A percentile compares a stretch with the other conserved stretches of the same genome.
Evolutionary conservation across 495 filamentous ascomycete genomes (phyloP).

Genomic region (Oidiodendron maius): DNA sequence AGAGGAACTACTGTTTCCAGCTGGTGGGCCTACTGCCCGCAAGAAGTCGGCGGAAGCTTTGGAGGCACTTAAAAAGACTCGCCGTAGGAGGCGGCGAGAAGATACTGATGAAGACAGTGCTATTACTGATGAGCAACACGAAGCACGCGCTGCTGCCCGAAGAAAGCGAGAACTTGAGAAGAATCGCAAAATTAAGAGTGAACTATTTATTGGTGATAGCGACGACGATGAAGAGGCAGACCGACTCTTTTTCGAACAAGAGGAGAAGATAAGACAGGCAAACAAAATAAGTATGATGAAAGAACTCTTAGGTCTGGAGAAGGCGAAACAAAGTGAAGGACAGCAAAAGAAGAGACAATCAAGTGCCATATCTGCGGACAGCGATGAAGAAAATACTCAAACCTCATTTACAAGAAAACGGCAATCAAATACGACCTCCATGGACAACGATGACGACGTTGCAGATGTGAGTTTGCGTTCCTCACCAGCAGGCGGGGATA

Average conservation of each 20-base stretch:
- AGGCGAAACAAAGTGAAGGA: constrained; percentile 7
- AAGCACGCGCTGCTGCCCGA: constrained; percentile 35
- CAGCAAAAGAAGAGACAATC: constrained; percentile 13
- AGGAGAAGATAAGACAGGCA: constrained; percentile 40
- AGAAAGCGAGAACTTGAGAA: constrained; percentile 57
- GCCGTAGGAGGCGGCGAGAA: constrained; percentile 30
- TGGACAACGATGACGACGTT: constrained; percentile 17
- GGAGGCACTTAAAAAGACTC: constrained; percentile 43
- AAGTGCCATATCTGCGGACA: constrained; percentile 9
- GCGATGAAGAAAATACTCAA: constrained; percentile 16
- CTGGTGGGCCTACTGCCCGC: constrained; percentile 55
- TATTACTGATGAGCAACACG: constrained; percentile 33
- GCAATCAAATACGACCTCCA: constrained; percentile 5
- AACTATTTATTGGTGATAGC: constrained; percentile 69
- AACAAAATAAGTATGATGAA: constrained; percentile 26
- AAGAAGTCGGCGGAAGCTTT: constrained; percentile 39
- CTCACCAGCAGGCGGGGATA: constrained; percentile 12
- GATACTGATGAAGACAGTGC: constrained; percentile 35
- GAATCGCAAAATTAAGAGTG: constrained; percentile 73
- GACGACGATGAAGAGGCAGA: constrained; percentile 68
- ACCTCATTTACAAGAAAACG: constrained; percentile 9
- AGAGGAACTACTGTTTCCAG: constrained; percentile 63
- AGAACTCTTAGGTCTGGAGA: constrained; percentile 13
- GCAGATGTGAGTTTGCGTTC: constrained; percentile 10
- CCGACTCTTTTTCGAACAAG: constrained; percentile 63